Evolutionary conservation across 441 rosid species (phyloP), one percentile per base, ranked within the genome.

Genomic region (Jatropha multifida): DNA sequence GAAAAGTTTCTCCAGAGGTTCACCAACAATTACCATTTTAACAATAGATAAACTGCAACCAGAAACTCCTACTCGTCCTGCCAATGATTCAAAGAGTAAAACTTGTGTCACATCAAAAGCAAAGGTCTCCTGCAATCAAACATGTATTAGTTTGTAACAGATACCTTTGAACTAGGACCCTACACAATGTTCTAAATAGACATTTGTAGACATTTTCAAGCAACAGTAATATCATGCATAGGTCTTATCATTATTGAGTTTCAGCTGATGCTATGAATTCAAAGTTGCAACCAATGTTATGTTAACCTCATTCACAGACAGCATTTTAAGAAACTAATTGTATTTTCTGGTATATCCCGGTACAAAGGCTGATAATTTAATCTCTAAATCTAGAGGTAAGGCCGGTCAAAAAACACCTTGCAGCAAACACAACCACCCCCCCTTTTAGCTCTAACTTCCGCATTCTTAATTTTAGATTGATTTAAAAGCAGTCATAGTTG

Each of bases 1-100:
- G 82, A 88, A 91, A 38, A 93, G 89, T 88, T 88, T 96, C 84
- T 89, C 99, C 64, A 82, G 74, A 52, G 93, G 82, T 76, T 90
- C 97, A 23, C 98, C 96, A 55, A 55, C 58, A 63, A 88, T 78
- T 51, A 78, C 74, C 72, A 96, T 76, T 77, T 62, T 80, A 74
- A 81, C 75, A 61, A 85, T 62, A 23, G 81, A 83, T 74, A 90
- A 78, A 78, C 81, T 65, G 82, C 83, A 74, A 51, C 61, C 71
- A 41, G 79, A 68, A 83, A 76, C 81, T 83, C 80, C 86, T 0
- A 72, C 81, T 49, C 54, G 60, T 85, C 94, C 99, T 89, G 93
- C 83, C 96, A 91, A 90, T 83, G 86, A 86, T 84, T 90, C 85
- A 90, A 88, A 91, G 82, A 89, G 81, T 85, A 88, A 94, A 85